Evolutionary conservation across 108 stramenopile genomes (phyloP), one percentile per base, ranked within the genome.

Genomic region (Schizochytrium sp.): DNA sequence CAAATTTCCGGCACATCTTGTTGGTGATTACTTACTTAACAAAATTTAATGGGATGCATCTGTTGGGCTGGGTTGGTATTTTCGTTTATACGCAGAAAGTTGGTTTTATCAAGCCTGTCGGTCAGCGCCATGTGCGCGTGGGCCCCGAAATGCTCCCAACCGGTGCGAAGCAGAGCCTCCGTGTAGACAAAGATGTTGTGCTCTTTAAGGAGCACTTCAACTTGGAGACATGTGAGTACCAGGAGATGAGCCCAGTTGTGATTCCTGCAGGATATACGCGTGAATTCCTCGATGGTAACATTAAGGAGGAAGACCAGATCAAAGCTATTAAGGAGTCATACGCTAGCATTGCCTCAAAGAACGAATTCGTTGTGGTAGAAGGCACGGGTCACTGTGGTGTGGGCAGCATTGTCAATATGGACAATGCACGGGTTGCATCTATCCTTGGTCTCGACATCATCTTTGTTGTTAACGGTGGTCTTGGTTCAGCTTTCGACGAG

Each of bases 321-420:
- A 15, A 88, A 44, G 87, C 56, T 2, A 91, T 92, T 28, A 45
- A 38, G 40, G 72, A 61, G 41, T 93, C 96, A 3, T 95, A 93
- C 72, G 92, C 93, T 44, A 90, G 93, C 44, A 92, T 97, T 13
- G 46, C 88, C 3, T 88, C 87, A 5, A 88, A 88, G 5, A 93
- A 92, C 50, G 95, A 96, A 89, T 91, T 96, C 2, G 93, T 96
- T 28, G 91, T 98, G 47, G 89, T 95, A 45, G 98, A 98, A 89
- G 98, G 98, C n/a, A 98, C 98, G 7, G 98, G 98, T 7, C 97
- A 98, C 91, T 96, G 95, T 60, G 98, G 96, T 41, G 98, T 98
- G n/a, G 98, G 98, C 46, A 95, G 95, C 88, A 96, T 98, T 89
- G 97, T 98, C 4, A 95, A 94, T 89, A 92, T 95, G 61, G 97